A percentile compares a stretch with the other conserved stretches of the same genome.
phyloP scores from a whole-genome alignment of 345 rosid species.

The Camelina neglecta region DNA sequence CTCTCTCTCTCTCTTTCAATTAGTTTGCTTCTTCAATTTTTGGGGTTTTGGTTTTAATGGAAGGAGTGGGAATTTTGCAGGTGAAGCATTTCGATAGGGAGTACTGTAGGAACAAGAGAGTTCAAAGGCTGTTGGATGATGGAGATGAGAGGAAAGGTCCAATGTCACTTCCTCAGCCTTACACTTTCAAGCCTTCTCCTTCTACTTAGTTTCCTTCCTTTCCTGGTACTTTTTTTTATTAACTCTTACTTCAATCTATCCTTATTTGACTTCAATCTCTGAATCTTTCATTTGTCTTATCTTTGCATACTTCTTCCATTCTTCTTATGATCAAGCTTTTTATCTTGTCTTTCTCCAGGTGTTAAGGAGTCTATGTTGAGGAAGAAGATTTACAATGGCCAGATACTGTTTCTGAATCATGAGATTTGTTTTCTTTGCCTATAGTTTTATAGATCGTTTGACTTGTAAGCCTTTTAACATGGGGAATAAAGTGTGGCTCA shows the following conservation, averaged over 20 bases:
- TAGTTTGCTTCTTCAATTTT: background rate
- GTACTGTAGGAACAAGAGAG: slow-evolving; percentile 73
- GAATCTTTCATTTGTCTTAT: background rate
- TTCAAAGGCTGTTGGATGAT: slow-evolving; percentile 74
- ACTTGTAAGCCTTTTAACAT: slow-evolving; percentile 26
- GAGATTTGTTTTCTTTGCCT: slow-evolving; percentile 7
- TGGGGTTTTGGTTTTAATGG: slow-evolving; percentile 1
- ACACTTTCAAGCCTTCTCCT: slow-evolving; percentile 71
- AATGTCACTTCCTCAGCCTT: slow-evolving; percentile 76
- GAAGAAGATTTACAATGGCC: slow-evolving; percentile 26
- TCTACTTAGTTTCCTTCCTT: slow-evolving; percentile 24
- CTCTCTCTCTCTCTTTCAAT: too few relatives aligned
- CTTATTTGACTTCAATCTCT: background rate
- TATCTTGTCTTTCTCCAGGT: slow-evolving; percentile 10
- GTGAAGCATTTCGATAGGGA: slow-evolving; percentile 90
- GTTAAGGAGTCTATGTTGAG: slow-evolving; percentile 23
- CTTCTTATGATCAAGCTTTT: slow-evolving; percentile 8
- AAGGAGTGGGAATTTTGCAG: slow-evolving; percentile 37
- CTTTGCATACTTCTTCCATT: slow-evolving; percentile 1
- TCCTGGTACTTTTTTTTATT: slow-evolving; percentile 1
- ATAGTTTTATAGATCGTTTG: slow-evolving; percentile 20
- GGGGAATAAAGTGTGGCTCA: slow-evolving; percentile 12
- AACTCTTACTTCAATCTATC: background rate
- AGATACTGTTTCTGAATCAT: slow-evolving; percentile 18
- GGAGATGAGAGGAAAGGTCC: slow-evolving; percentile 75